These are phyloP conservation scores for Stagonosporopsis rhizophila DNA, from an alignment of 2,329 filamentous ascomycete species.

Conservation along the genomic window DNA sequence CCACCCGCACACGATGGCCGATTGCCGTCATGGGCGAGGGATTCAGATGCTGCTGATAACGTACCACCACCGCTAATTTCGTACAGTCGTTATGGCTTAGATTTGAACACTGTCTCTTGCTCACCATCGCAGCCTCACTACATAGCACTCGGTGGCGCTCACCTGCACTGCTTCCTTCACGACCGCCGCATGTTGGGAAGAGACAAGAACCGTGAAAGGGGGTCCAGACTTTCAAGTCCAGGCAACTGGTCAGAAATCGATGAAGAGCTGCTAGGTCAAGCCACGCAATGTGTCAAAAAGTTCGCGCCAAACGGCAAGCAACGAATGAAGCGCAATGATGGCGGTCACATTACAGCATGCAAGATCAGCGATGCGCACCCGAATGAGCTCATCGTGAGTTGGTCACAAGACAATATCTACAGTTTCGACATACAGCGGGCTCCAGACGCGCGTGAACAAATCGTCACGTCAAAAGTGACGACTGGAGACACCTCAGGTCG, in stretches of 20 bases:
- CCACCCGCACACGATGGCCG: constrained; percentile 52
- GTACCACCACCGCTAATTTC: constrained; percentile 70
- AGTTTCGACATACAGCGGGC: constrained; percentile 69
- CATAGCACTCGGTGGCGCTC: constrained; percentile 72
- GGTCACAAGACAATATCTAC: constrained; percentile 72
- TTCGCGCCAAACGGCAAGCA: constrained; percentile 69
- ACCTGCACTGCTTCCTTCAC: constrained; percentile 73
- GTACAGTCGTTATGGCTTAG: constrained; percentile 68
- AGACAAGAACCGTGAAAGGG: constrained; percentile 62
- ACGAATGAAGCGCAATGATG: constrained; percentile 60
- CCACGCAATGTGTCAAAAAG: constrained; percentile 70
- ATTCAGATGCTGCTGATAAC: constrained; percentile 55
- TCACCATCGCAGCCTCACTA: constrained; percentile 72
- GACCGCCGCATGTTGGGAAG: constrained; percentile 72
- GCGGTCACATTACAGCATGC: constrained; percentile 72
- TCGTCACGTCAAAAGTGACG: constrained; percentile 26
- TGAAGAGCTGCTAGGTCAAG: constrained; percentile 63
- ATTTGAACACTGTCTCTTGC: constrained; percentile 73
- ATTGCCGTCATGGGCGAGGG: constrained; percentile 35
- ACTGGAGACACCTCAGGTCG: constrained; percentile 25
- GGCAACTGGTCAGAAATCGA: constrained; percentile 54
- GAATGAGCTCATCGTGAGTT: constrained; percentile 72
- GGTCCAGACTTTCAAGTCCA: constrained; percentile 54
- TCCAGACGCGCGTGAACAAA: constrained; percentile 60
- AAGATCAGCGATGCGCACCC: constrained; percentile 74